Evolutionary conservation across 805 yeast species (phyloP).

Genomic region (Kockiozyma suomiensis): DNA sequence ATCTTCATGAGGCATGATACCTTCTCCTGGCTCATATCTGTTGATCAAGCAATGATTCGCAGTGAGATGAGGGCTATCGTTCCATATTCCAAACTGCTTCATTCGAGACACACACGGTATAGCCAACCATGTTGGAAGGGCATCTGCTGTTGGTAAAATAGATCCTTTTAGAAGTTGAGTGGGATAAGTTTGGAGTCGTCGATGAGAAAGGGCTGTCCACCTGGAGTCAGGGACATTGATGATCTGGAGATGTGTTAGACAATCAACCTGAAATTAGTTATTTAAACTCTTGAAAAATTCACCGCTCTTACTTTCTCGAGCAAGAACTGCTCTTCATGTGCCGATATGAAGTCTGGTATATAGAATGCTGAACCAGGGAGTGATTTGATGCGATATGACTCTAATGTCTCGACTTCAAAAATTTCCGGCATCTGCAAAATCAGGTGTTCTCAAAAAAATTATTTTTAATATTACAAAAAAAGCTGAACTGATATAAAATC

Average conservation of each 20-base stretch:
- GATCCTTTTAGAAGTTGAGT: slow-evolving; percentile 26
- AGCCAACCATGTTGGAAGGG: slow-evolving; percentile 23
- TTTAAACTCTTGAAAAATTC: no score
- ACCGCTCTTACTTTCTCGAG: slow-evolving; percentile 24
- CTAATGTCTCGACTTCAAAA: slow-evolving; percentile 9
- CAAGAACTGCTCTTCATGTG: slow-evolving; percentile 16
- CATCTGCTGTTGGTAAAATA: slow-evolving; percentile 22
- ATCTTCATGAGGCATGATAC: slow-evolving; percentile 34
- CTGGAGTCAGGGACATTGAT: slow-evolving; percentile 13
- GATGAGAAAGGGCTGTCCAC: slow-evolving; percentile 28
- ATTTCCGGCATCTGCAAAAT: slow-evolving; percentile 2
- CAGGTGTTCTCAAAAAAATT: no score
- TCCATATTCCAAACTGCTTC: slow-evolving; percentile 26
- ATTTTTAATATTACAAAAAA: no score
- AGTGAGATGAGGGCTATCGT: slow-evolving; percentile 15
- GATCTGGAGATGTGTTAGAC: no score
- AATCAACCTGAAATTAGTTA: no score
- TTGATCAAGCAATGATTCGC: slow-evolving; percentile 31
- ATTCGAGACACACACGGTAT: slow-evolving; percentile 19
- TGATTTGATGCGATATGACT: slow-evolving; percentile 6
- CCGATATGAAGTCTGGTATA: slow-evolving; percentile 22
- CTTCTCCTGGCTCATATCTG: slow-evolving; percentile 30
- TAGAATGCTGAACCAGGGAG: slow-evolving; percentile 22
- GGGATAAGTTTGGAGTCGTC: slow-evolving; percentile 31
- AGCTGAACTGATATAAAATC: no score